These are phyloP conservation scores for Aspergillus sp. DNA, from an alignment of 2,329 filamentous ascomycete species.

Conservation along the genomic window DNA sequence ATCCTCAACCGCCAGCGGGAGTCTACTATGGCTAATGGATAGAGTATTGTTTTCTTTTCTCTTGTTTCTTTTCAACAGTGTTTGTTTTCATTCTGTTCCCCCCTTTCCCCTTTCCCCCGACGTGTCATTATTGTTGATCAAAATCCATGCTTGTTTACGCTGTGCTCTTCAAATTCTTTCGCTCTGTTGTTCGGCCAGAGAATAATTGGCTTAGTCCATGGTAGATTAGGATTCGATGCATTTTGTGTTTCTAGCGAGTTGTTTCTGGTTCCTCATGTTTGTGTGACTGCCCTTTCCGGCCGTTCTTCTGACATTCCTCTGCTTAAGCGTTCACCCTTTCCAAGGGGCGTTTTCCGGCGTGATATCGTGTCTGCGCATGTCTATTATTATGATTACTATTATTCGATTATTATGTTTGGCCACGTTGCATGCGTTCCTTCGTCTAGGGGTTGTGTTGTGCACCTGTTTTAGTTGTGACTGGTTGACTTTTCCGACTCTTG, in stretches of 20 bases:
- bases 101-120: no score
- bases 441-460: background rate
- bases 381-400: background rate
- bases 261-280: conserved; percentile 3
- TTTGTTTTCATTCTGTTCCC: conserved; percentile 12
- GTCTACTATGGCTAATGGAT: conserved; percentile 51
- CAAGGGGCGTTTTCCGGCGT: background rate
- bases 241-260: conserved; percentile 12
- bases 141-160: background rate
- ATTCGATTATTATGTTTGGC: background rate
- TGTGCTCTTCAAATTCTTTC: no score
- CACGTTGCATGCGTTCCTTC: background rate
- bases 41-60: conserved; percentile 1
- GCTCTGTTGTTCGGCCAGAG: background rate
- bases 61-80: conserved; percentile 10
- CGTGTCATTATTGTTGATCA: conserved; percentile 1
- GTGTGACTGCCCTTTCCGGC: background rate
- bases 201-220: conserved; percentile 1
- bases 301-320: background rate
- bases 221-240: conserved; percentile 20
- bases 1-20: conserved; percentile 48
- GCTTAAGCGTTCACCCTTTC: background rate
- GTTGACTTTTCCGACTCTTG: no score
- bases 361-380: background rate
- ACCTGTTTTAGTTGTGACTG: no score